phyloP scores from a whole-genome alignment of 75 land plant genomes.

The Adiantum capillusveneris region DNA sequence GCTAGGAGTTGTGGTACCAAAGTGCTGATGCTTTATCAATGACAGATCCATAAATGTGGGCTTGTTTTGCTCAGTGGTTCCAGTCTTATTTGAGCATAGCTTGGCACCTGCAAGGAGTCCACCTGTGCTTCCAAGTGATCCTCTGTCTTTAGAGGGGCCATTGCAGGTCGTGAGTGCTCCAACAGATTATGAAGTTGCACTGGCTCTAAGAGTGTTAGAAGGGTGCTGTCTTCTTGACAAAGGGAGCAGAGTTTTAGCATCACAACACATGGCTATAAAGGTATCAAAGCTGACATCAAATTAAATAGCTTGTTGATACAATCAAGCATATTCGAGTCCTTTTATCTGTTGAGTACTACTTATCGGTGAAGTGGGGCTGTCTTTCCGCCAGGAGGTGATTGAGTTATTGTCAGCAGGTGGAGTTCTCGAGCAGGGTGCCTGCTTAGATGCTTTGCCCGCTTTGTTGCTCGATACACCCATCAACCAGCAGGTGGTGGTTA shows the following conservation, averaged over 20 bases:
- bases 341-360: no score
- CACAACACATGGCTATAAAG: constrained; percentile 55
- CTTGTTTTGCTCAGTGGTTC: constrained; percentile 48
- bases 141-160: constrained; percentile 42
- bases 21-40: not conserved
- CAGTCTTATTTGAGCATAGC: constrained; percentile 68
- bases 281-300: constrained; percentile 30
- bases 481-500: constrained; percentile 56
- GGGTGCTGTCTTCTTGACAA: constrained; percentile 83
- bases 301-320: no score
- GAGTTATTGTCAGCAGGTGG: constrained; percentile 64
- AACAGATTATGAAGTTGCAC: constrained; percentile 64
- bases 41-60: not conserved
- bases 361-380: no score
- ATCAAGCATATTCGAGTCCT: no score
- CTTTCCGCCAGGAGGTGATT: constrained; percentile 48
- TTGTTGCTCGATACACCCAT: constrained; percentile 71
- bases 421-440: constrained; percentile 57
- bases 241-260: constrained; percentile 50
- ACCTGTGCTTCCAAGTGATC: constrained; percentile 23
- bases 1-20: no score
- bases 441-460: constrained; percentile 77
- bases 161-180: constrained; percentile 63
- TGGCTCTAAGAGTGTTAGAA: constrained; percentile 84
- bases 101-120: constrained; percentile 40